Percentiles rank a stretch among this genome's conserved stretches.
Evolutionary conservation across 2,329 filamentous ascomycete species (phyloP).

Genomic region (Colletotrichum sp.): DNA sequence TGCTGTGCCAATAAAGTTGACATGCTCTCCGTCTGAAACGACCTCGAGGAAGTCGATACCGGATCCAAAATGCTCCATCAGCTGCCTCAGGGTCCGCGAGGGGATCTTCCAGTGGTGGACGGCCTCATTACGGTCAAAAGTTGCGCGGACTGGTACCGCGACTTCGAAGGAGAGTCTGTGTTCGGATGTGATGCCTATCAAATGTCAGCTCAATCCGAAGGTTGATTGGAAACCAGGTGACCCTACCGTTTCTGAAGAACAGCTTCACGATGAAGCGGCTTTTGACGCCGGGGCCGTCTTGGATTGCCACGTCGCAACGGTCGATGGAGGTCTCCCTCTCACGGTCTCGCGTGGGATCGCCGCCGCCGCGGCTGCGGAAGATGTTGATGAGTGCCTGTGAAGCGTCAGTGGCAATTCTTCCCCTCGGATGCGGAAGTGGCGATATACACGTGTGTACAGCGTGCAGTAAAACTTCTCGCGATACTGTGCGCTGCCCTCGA

Average conservation of each 20-base stretch:
- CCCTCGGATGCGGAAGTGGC: neutral
- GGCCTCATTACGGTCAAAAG: constrained; percentile 72
- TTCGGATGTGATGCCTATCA: constrained; percentile 72
- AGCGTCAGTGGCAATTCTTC: neutral
- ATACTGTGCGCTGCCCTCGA: constrained; percentile 56
- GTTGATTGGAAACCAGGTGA: no score
- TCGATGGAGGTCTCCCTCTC: constrained; percentile 76
- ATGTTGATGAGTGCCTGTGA: constrained; percentile 70
- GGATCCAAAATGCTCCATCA: constrained; percentile 81
- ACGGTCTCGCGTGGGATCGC: constrained; percentile 60
- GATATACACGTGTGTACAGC: constrained; percentile 70
- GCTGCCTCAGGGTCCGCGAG: constrained; percentile 72
- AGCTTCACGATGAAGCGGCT: constrained; percentile 79
- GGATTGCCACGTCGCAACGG: constrained; percentile 74
- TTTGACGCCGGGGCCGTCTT: constrained; percentile 72
- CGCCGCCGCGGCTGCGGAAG: constrained; percentile 69
- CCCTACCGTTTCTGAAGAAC: constrained; percentile 71
- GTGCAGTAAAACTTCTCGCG: constrained; percentile 74
- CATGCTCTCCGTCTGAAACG: constrained; percentile 73
- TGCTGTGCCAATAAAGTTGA: constrained; percentile 82
- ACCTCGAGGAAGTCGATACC: constrained; percentile 84
- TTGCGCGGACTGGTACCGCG: constrained; percentile 75
- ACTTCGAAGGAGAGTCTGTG: constrained; percentile 79
- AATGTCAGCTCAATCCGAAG: no score
- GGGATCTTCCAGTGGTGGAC: constrained; percentile 76